Base-by-base conservation (phyloP, 2,329 filamentous ascomycete genomes). In the Xylariaceae sp. region DNA sequence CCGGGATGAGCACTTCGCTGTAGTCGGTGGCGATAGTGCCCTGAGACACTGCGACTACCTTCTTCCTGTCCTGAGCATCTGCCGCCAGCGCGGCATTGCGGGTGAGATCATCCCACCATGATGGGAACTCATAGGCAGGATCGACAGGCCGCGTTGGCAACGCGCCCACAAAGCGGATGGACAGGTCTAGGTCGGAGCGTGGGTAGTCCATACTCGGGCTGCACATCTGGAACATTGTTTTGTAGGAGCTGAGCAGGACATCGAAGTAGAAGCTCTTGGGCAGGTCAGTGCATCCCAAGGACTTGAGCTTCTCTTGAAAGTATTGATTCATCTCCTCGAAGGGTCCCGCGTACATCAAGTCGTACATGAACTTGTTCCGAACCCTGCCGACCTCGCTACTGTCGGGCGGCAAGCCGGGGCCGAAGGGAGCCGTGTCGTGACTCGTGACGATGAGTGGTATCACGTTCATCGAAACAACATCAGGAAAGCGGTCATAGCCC, bases 11-110 rank as follows among this genome's bases (percentile, higher is more conserved):
- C 3, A 78, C 62, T 19, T 73, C 58, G 7, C 50, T 49, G 42
- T 65, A 66, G 16, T 68, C 54, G 16, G 51, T 48, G 8, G 61
- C 63, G 3, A 71, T 49, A 3, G 73, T 77, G 4, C 73, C 73
- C 48, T 76, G 73, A 1, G 65, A 63, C 4, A 76, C 70, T 16
- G 66, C 60, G 4, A 77, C 55, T 18, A 77, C 47, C 38, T 64
- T 65, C 41, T 66, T 68, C 49, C 54, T 35, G 34, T 47, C 37
- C 1, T 33, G 34, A 6, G 38, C 32, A 11, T 15, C 26, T 1
- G 31, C 16, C 3, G 43, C 34, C 1, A 52, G 44, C 9, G 43
- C 42, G 11, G 45, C 55, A 34, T 66, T 64, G 13, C 50, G 40
- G 9, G 61, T 50, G 13, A 77, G 57, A 4, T 68, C 64, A 3